Evolutionary conservation across 805 yeast species (phyloP).

Genomic region (Candida sithepensis): DNA sequence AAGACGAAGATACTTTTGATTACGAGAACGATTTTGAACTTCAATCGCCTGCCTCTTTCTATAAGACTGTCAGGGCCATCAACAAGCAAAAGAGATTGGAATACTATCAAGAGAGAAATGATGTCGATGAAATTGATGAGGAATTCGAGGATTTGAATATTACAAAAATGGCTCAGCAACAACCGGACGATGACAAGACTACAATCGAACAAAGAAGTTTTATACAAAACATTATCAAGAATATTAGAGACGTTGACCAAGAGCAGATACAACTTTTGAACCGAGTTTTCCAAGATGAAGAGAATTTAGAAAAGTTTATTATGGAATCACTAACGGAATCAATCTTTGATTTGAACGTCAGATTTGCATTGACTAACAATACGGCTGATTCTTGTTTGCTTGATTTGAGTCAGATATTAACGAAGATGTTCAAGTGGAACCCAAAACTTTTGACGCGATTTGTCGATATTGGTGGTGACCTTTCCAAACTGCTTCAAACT

Average conservation of each 20-base stretch:
- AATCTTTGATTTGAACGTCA: neutral
- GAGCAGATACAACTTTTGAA: neutral
- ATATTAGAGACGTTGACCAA: neutral
- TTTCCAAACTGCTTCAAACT: neutral
- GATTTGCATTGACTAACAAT: neutral
- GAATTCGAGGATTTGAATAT: conserved; percentile 1
- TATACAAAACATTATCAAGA: neutral
- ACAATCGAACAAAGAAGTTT: neutral
- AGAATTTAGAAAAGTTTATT: neutral
- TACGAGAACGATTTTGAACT: conserved; percentile 20
- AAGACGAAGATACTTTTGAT: conserved; percentile 11
- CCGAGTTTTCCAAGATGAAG: neutral
- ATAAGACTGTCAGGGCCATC: conserved; percentile 14
- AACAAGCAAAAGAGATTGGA: conserved; percentile 18
- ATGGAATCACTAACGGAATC: neutral
- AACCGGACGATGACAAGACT: neutral
- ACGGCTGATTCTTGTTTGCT: neutral
- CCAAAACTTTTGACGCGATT: neutral
- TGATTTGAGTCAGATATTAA: neutral
- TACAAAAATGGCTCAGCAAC: too few species aligned
- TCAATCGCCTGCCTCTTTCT: conserved; percentile 8
- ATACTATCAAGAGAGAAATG: conserved; percentile 8
- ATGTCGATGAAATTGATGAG: conserved; percentile 5
- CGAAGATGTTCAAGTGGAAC: neutral
- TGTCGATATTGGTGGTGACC: neutral